Evolutionary conservation across 495 filamentous ascomycete genomes (phyloP), one percentile per base, ranked within the genome.

Genomic region (Amphirosellinia nigrospora): DNA sequence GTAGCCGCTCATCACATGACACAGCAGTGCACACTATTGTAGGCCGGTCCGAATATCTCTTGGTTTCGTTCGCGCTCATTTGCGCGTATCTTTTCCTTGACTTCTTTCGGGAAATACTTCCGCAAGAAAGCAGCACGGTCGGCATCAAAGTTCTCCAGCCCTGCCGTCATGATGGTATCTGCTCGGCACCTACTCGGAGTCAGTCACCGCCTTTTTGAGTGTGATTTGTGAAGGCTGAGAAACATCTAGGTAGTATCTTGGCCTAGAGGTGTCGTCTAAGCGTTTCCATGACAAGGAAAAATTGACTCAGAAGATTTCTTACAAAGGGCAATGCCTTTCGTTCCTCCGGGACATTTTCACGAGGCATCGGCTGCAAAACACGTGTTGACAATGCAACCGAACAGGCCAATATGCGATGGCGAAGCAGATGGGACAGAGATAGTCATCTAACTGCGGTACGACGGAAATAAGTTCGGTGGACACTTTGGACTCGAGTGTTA

Each of bases 351-450:
- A 91, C 82, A 94, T 86, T 68, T 89, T 85, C 69, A 93, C 86
- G 65, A 92, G 81, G 73, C 92, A 94, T 1, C 88, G 82, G 30
- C 92, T 92, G 78, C 92, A 94, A 75, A 92, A 91, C 13, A 91
- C 74, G 61, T 93, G 90, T 13, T 78, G 73, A 73, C 92, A 94
- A 28, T 84, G 81, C 32, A 93, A 81, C 34, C 86, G 82, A 19
- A 94, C 83, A 6, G 92, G 92, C 73, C 90, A 86, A 78, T 87
- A 91, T 43, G 86, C 83, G 62, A 94, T 84, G 30, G 81, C 83
- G 60, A 86, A 86, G 82, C 92, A 94, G 21, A 94, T 86, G n/a
- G 91, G 89, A 71, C 92, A 94, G 34, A 86, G 82, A 79, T 91
- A 92, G 79, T 93, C 91, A 53, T 90, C 86, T 30, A 93, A 73